Evolutionary conservation across 345 rosid species (phyloP).

Genomic region (Jatropha curcas): DNA sequence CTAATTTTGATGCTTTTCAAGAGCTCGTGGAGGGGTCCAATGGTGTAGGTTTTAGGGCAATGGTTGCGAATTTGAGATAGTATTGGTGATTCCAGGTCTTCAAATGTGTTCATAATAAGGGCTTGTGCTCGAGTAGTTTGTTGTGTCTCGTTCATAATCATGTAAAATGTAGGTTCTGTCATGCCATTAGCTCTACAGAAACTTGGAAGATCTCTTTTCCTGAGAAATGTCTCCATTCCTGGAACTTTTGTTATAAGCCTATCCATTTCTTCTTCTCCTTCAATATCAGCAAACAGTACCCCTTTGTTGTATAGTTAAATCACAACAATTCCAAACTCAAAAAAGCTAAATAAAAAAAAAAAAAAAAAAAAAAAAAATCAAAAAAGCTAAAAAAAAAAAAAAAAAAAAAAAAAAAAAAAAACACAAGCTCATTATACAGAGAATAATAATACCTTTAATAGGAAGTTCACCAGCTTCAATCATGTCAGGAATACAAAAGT

Average conservation of each 20-base stretch:
- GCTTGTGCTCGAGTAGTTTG: slow-evolving; percentile 35
- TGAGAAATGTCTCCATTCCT: slow-evolving; percentile 46
- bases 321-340: background rate
- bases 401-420: too few species aligned
- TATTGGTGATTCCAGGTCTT: slow-evolving; percentile 57
- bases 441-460: too few species aligned
- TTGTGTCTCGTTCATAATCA: slow-evolving; percentile 28
- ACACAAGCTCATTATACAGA: too few species aligned
- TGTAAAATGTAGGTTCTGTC: slow-evolving; percentile 13
- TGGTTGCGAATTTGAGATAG: slow-evolving; percentile 41
- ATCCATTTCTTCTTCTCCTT: slow-evolving; percentile 52
- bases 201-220: slow-evolving; percentile 55
- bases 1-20: slow-evolving; percentile 31
- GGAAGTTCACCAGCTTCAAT: too few species aligned
- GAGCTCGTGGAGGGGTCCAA: slow-evolving; percentile 58
- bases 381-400: too few species aligned
- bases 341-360: background rate
- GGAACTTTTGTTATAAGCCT: slow-evolving; percentile 33
- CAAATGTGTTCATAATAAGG: slow-evolving; percentile 67
- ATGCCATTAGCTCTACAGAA: slow-evolving; percentile 36
- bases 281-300: background rate
- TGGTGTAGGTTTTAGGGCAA: slow-evolving; percentile 42
- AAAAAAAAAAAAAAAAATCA: too few species aligned
- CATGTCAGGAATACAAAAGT: too few species aligned
- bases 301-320: background rate